Evolutionary conservation across 129 eudicot genomes (phyloP), one percentile per base, ranked within the genome.

Genomic region (Artemisia tridentata): DNA sequence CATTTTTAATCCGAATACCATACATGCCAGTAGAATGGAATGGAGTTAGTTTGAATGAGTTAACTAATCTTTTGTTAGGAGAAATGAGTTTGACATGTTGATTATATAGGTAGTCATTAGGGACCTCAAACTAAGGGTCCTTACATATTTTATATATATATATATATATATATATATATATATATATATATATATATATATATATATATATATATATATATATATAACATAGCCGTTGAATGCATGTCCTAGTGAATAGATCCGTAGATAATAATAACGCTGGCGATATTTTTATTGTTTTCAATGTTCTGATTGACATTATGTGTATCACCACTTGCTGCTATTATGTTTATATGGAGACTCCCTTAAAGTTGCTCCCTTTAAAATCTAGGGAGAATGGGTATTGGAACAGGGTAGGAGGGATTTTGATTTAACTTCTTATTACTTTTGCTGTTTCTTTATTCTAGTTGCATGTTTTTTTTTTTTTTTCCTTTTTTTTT

Each of bases 381-480:
- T 56, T 25, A 56, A 8, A 56, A 19, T 56, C 62, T 56, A 56
- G 62, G 15, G 62, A 56, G 62, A 25, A 10, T 56, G 62, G 15
- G 27, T 7, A 3, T 19, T 56, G 15, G 23, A 19, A 19, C 5
- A 56, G 14, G 62, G 29, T 15, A 18, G 25, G 23, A 7, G 59
- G 25, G 25, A 1, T 17, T 17, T 16, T 18, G 59, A 17, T 53
- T 18, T 53, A 53, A n/a, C 17, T 53, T 17, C 19, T 13, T 15
- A 12, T 48, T 27, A 11, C 64, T 18, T 69, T 27, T 71, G 19
- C 15, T 57, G 67, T 21, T 58, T 21, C 4, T 18, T 20, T 59
- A 59, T n/a, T 72, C 47, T 59, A 59, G 65, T 49, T 49, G 18
- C 69, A 72, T 49, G n/a, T n/a, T n/a, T n/a, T n/a, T n/a, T n/a